Percentiles rank a stretch among this genome's conserved stretches.
Evolutionary conservation across 2,329 filamentous ascomycete genomes (phyloP).

Genomic region (Huntiella omanensis): DNA sequence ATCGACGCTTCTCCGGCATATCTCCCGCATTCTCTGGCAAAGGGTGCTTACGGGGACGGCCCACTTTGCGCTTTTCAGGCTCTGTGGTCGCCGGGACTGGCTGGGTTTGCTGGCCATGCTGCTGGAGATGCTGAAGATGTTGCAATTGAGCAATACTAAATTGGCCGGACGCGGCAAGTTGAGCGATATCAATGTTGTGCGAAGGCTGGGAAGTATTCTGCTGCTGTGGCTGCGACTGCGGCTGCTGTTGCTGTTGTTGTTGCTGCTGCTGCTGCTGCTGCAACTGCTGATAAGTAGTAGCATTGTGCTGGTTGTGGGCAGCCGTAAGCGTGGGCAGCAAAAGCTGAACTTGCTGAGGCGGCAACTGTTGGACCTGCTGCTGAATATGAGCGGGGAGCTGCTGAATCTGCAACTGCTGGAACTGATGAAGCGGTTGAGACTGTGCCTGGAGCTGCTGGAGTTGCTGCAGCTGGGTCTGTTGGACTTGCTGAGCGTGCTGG

Average conservation of each 20-base stretch:
- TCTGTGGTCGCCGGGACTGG: slow-evolving; percentile 1
- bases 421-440: not conserved
- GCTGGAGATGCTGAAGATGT: not conserved
- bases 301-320: not conserved
- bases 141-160: slow-evolving; percentile 2
- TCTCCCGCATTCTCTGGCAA: slow-evolving; percentile 35
- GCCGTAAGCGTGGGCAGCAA: slow-evolving; percentile 1
- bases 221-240: not conserved
- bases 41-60: slow-evolving; percentile 45
- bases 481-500: not conserved
- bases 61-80: slow-evolving; percentile 43
- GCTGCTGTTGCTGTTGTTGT: not conserved
- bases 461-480: slow-evolving; percentile 6
- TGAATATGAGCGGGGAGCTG: not conserved
- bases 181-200: slow-evolving; percentile 4
- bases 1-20: slow-evolving; percentile 44
- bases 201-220: slow-evolving; percentile 5
- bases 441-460: slow-evolving; percentile 4
- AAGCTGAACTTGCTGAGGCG: not conserved
- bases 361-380: slow-evolving; percentile 6
- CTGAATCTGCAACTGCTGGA: not conserved
- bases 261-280: slow-evolving; percentile 7
- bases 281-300: slow-evolving; percentile 6
- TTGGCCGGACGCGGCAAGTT: slow-evolving; percentile 4
- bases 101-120: slow-evolving; percentile 2